Conservation (phyloP, 192 early-diverging fungal genomes). For the Ambispora gerdemannii region DNA sequence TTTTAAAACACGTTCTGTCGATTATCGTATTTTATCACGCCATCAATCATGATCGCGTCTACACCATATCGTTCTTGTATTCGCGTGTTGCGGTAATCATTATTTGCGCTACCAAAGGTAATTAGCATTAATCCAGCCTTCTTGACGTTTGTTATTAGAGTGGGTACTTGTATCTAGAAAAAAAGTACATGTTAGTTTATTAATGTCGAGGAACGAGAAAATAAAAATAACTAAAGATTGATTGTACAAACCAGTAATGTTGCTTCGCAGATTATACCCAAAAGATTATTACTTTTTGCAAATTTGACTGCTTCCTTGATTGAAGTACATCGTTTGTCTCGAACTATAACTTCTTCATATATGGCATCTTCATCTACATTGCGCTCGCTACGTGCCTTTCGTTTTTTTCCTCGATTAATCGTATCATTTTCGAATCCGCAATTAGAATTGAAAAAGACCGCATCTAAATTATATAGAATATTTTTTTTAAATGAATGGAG, state of each 20-base stretch:
- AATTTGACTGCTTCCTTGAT: conserved; percentile 96
- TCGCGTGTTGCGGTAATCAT: conserved; percentile 53
- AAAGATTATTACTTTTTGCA: conserved; percentile 84
- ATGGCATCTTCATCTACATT: conserved; percentile 17
- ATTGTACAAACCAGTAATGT: conserved; percentile 70
- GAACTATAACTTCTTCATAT: conserved; percentile 37
- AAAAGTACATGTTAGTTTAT: background rate
- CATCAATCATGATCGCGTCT: conserved; percentile 81
- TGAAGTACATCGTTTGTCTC: conserved; percentile 53
- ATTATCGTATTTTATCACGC: conserved; percentile 53
- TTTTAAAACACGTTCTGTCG: background rate
- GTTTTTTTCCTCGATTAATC: conserved; percentile 38
- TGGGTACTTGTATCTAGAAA: conserved; percentile 81
- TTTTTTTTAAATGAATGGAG: background rate
- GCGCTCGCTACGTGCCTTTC: conserved; percentile 10
- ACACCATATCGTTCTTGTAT: conserved; percentile 82
- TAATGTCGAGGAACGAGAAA: background rate
- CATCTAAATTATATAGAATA: conserved; percentile 43
- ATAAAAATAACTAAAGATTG: conserved; percentile 2
- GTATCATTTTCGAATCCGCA: conserved; percentile 63
- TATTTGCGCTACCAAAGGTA: conserved; percentile 84
- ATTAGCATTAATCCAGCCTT: conserved; percentile 87
- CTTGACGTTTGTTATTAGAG: conserved; percentile 88
- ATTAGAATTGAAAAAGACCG: conserved; percentile 90
- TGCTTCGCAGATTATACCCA: conserved; percentile 91